Evolutionary conservation across 176 grass and related monocot genomes (phyloP).

Genomic region (Rhipidocladum racemiflorum): DNA sequence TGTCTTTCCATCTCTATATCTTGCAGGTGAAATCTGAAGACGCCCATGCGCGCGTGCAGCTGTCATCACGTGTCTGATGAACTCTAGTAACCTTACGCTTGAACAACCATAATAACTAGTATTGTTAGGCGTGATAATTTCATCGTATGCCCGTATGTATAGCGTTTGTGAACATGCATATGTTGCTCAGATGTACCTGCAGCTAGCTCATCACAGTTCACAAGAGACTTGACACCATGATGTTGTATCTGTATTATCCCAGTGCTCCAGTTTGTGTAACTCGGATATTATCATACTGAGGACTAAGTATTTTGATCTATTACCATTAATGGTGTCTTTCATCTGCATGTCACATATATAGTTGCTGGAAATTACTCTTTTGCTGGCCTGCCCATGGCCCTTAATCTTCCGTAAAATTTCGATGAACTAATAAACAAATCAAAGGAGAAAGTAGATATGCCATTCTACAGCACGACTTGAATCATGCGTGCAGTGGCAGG

Average conservation of each 20-base stretch:
- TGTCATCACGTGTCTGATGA: neutral
- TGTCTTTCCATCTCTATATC: neutral
- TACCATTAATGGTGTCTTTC: neutral
- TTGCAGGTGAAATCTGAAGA: conserved; percentile 35
- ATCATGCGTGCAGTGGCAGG: too few species aligned
- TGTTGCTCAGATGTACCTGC: neutral
- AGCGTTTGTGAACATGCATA: neutral
- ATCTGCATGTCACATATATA: neutral
- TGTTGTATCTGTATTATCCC: neutral
- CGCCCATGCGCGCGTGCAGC: neutral
- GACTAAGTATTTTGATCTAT: neutral
- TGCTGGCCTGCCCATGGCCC: neutral
- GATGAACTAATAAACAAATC: too few species aligned
- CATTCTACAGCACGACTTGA: too few species aligned
- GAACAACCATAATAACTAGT: neutral
- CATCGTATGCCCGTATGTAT: neutral
- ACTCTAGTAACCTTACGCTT: conserved; percentile 8
- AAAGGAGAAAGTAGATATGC: too few species aligned
- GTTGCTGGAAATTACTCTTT: neutral
- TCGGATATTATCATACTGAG: neutral
- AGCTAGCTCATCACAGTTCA: neutral
- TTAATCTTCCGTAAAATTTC: neutral
- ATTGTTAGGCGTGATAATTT: neutral
- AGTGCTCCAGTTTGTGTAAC: neutral
- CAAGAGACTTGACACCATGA: neutral